Percentiles rank a stretch among this genome's conserved stretches.
phyloP scores from a whole-genome alignment of 108 stramenopile genomes.

The Stephanodiscus triporus region DNA sequence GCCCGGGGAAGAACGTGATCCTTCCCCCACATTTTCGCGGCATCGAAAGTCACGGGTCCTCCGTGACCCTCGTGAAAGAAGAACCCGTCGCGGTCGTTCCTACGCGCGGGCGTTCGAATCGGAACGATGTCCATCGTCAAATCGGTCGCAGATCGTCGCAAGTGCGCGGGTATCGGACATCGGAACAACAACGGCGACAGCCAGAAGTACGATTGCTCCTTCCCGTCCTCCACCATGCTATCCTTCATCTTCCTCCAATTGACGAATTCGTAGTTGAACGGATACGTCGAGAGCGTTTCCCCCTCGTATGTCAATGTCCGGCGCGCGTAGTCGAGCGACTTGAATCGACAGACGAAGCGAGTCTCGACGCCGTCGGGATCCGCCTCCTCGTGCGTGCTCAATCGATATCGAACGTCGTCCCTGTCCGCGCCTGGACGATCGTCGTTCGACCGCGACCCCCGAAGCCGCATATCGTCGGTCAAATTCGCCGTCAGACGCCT shows the following conservation, averaged over 20 bases:
- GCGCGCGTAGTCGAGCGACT: slow-evolving; percentile 39
- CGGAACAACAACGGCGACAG: slow-evolving; percentile 75
- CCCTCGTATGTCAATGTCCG: slow-evolving; percentile 39
- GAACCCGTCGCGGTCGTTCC: slow-evolving; percentile 52
- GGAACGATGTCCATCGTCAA: slow-evolving; percentile 72
- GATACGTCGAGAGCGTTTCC: slow-evolving; percentile 61
- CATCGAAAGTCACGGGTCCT: slow-evolving; percentile 59
- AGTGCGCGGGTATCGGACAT: slow-evolving; percentile 76
- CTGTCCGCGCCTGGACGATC: too few relatives aligned
- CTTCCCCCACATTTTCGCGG: slow-evolving; percentile 61
- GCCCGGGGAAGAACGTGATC: slow-evolving; percentile 35
- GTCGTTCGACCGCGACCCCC: too few relatives aligned
- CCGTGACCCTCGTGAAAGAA: slow-evolving; percentile 55
- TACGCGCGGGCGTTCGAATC: slow-evolving; percentile 63
- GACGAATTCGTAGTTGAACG: slow-evolving; percentile 74
- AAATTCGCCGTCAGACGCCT: slow-evolving; percentile 28
- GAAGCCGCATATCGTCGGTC: slow-evolving; percentile 6
- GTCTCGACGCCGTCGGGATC: slow-evolving; percentile 77
- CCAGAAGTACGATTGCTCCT: slow-evolving; percentile 71
- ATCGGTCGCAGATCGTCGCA: background rate
- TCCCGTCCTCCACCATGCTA: slow-evolving; percentile 60
- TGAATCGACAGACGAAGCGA: slow-evolving; percentile 86
- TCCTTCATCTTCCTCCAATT: slow-evolving; percentile 55
- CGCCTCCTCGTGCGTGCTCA: slow-evolving; percentile 75
- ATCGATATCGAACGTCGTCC: slow-evolving; percentile 54